Conservation (phyloP, 31 red algal species). For the Odonthalia washingtoniensis region DNA sequence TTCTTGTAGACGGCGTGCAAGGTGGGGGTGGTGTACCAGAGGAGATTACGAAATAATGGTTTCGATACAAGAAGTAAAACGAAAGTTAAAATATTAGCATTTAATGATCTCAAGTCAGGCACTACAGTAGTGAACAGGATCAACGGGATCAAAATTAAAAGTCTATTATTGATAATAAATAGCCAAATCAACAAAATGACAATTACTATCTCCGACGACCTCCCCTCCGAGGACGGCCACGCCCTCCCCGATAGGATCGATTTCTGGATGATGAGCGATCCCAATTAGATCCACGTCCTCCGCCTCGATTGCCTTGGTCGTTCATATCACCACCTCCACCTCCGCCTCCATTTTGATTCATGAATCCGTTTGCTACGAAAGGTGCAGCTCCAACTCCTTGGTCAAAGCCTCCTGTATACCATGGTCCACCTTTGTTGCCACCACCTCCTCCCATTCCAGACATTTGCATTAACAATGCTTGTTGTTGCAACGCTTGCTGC, state of each 20-base stretch:
- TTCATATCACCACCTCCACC: slow-evolving; percentile 44
- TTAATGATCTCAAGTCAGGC: too few species aligned
- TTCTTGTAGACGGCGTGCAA: too few species aligned
- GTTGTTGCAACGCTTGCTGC: slow-evolving; percentile 66
- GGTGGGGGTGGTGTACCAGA: too few species aligned
- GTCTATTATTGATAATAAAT: too few species aligned
- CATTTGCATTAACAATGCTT: slow-evolving; percentile 63
- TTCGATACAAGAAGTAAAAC: too few species aligned
- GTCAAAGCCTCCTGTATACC: background rate
- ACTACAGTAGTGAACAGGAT: too few species aligned
- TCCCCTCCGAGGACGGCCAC: background rate
- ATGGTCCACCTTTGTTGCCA: slow-evolving; percentile 11
- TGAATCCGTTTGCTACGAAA: slow-evolving; percentile 6
- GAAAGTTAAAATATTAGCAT: too few species aligned
- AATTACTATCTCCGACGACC: slow-evolving; percentile 8
- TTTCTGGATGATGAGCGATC: background rate
- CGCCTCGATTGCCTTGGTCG: background rate
- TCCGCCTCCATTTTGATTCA: slow-evolving; percentile 35
- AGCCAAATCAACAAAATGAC: too few species aligned
- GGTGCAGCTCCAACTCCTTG: slow-evolving; percentile 30
- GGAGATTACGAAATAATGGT: too few species aligned
- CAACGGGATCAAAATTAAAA: too few species aligned
- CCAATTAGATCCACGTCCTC: background rate
- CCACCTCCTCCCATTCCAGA: slow-evolving; percentile 55
- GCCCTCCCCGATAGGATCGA: slow-evolving; percentile 3